phyloP scores from a whole-genome alignment of 169 alveolate genomes.

The Condylostoma magnum region DNA sequence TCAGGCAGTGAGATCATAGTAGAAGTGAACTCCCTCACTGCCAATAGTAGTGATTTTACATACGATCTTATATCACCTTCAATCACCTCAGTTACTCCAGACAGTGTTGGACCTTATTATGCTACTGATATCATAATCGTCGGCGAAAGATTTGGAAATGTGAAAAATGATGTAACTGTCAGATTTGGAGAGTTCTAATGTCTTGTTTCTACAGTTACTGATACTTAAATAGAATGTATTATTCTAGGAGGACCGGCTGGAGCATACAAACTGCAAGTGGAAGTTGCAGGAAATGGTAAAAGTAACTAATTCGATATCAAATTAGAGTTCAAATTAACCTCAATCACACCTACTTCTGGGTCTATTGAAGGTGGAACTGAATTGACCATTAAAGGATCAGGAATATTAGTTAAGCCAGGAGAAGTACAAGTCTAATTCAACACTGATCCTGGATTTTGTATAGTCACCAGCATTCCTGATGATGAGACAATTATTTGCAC shows the following conservation, averaged over 20 bases:
- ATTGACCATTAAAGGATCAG: constrained; percentile 12
- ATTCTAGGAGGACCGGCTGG: constrained; percentile 31
- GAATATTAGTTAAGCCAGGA: neutral
- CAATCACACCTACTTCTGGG: constrained; percentile 7
- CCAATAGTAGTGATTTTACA: neutral
- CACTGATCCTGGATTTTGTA: too few relatives aligned
- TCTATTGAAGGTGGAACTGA: constrained; percentile 19
- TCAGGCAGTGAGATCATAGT: neutral
- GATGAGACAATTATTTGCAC: too few relatives aligned
- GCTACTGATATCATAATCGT: constrained; percentile 4
- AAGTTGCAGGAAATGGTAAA: neutral
- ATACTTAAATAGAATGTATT: neutral
- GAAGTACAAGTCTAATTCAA: too few relatives aligned
- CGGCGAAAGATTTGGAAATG: neutral
- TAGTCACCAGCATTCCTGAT: too few relatives aligned
- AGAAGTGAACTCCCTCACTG: neutral
- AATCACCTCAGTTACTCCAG: constrained; percentile 1
- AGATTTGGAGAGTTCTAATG: constrained; percentile 2
- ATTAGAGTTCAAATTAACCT: neutral
- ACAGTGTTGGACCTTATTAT: neutral
- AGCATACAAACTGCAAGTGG: neutral
- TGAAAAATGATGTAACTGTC: neutral
- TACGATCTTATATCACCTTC: neutral
- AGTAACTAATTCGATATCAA: too few relatives aligned
- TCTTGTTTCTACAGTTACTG: neutral